Evolutionary conservation across 1,139 yeast genomes (phyloP).

Genomic region (Entelexis paramagnoliae): DNA sequence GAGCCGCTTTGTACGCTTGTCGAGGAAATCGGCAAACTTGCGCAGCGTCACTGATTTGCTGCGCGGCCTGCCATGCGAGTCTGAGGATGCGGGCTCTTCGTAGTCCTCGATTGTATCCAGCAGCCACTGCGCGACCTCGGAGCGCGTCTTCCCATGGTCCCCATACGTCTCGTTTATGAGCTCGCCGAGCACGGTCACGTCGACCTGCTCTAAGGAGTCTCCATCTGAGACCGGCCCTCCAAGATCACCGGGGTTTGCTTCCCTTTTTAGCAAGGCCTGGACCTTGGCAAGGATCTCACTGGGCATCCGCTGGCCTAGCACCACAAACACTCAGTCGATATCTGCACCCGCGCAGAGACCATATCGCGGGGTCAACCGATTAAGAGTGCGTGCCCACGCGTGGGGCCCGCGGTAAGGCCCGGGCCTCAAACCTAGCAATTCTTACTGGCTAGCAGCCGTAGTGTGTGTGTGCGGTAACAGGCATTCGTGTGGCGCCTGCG

Average conservation of each 20-base stretch:
- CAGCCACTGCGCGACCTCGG: conserved; percentile 18
- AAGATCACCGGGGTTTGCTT: background rate
- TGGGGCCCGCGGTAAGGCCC: background rate
- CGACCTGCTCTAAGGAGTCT: conserved; percentile 12
- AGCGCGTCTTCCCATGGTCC: conserved; percentile 9
- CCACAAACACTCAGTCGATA: background rate
- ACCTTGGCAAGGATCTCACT: conserved; percentile 7
- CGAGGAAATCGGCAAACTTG: conserved; percentile 17
- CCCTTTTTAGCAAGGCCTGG: conserved; percentile 2
- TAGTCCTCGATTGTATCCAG: conserved; percentile 17
- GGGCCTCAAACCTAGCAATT: background rate
- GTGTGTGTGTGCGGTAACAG: too few species aligned
- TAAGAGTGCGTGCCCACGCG: background rate
- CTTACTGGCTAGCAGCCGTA: background rate
- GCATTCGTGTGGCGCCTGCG: too few species aligned
- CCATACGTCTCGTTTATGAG: conserved; percentile 17
- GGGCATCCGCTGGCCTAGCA: conserved; percentile 5
- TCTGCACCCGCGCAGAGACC: background rate
- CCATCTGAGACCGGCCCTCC: background rate
- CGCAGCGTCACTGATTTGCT: conserved; percentile 12
- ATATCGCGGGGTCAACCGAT: conserved; percentile 1
- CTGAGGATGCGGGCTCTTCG: background rate
- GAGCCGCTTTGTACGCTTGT: conserved; percentile 17
- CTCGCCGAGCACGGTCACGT: conserved; percentile 18
- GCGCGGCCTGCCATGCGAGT: background rate